These are phyloP conservation scores for Cucurbitaria berberidis DNA, from an alignment of 2,329 filamentous ascomycete species.

Conservation along the genomic window DNA sequence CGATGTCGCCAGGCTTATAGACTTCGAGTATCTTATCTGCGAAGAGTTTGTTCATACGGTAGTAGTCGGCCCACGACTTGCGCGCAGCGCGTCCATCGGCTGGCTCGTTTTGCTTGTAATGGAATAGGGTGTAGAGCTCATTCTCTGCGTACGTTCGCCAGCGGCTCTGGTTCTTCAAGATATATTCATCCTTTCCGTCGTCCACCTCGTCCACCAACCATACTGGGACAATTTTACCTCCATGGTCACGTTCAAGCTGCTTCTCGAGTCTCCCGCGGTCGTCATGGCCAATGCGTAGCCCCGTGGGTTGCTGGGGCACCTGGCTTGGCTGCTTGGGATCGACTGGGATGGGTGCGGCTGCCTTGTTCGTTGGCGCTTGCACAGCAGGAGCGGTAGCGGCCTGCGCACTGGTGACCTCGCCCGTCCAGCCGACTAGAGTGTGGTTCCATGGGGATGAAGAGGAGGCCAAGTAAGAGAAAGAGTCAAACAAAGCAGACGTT, in stretches of 20 bases:
- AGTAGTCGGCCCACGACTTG: conserved; percentile 89
- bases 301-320: conserved; percentile 68
- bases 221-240: conserved; percentile 81
- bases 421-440: conserved; percentile 92
- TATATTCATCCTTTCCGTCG: conserved; percentile 69
- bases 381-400: conserved; percentile 43
- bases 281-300: conserved; percentile 71
- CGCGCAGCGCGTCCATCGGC: conserved; percentile 83
- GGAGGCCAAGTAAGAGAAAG: conserved; percentile 87
- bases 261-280: conserved; percentile 77
- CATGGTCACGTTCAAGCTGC: conserved; percentile 73
- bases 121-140: conserved; percentile 89
- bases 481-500: conserved; percentile 91
- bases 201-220: conserved; percentile 85
- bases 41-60: conserved; percentile 90
- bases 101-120: conserved; percentile 94
- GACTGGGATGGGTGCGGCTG: conserved; percentile 79
- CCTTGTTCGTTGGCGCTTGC: conserved; percentile 68
- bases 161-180: conserved; percentile 79
- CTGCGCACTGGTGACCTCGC: conserved; percentile 64
- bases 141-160: conserved; percentile 93
- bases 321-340: conserved; percentile 64
- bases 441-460: conserved; percentile 85
- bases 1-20: conserved; percentile 91
- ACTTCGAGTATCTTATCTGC: conserved; percentile 85